Conservation (phyloP, 2,329 filamentous ascomycete genomes). For the Monosporascus sp. region DNA sequence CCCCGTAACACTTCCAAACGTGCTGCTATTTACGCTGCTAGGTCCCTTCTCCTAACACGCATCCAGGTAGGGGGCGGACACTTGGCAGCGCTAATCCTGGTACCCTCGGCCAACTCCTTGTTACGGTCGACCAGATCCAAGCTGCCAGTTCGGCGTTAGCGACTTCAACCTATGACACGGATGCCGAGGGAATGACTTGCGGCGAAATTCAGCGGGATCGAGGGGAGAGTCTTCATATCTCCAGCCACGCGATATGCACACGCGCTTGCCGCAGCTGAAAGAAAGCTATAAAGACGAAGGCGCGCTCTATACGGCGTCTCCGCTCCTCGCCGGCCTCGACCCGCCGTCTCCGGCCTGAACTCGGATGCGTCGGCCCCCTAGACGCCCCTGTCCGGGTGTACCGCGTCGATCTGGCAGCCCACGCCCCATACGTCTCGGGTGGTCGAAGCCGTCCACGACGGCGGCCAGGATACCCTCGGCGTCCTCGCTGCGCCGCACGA, state of each 20-base stretch:
- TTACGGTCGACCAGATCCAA: no score
- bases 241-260: constrained; percentile 8
- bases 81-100: constrained; percentile 1
- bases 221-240: constrained; percentile 8
- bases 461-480: no score
- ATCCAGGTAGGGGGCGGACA: not conserved
- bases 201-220: constrained; percentile 5
- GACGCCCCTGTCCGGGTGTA: constrained; percentile 8
- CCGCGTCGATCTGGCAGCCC: constrained; percentile 2
- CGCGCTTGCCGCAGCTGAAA: constrained; percentile 7
- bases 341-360: constrained; percentile 11
- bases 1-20: no score
- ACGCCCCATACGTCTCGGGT: constrained; percentile 2
- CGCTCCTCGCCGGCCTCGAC: constrained; percentile 8
- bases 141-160: no score
- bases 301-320: constrained; percentile 7
- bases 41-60: no score
- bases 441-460: no score
- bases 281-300: constrained; percentile 4
- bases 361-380: constrained; percentile 8
- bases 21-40: no score
- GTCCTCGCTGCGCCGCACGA: no score
- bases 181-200: constrained; percentile 1
- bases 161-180: no score
- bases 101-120: not conserved